Evolutionary conservation across 2,329 filamentous ascomycete genomes (phyloP).

Genomic region (Calcarisporium arbuscula): DNA sequence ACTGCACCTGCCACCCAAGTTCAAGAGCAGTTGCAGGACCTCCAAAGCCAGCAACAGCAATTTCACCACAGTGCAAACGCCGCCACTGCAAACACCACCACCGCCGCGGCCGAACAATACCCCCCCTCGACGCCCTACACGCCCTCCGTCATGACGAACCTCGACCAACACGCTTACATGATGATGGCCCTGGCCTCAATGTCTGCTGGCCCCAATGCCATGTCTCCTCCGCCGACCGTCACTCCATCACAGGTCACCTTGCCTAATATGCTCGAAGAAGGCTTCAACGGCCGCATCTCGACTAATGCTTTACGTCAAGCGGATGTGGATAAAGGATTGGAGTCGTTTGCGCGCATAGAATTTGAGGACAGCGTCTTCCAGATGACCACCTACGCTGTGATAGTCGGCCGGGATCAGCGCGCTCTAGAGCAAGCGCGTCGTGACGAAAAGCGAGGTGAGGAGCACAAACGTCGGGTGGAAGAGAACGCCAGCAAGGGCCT

Average conservation of each 20-base stretch:
- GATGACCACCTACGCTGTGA: conserved; percentile 68
- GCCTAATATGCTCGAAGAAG: conserved; percentile 28
- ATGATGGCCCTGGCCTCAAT: conserved; percentile 39
- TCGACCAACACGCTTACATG: conserved; percentile 35
- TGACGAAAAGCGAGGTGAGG: conserved; percentile 42
- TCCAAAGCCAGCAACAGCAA: conserved; percentile 8
- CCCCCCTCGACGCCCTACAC: conserved; percentile 27
- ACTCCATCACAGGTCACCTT: conserved; percentile 40
- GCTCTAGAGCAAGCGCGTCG: conserved; percentile 49
- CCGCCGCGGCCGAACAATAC: too few relatives aligned
- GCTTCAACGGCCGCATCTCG: conserved; percentile 19
- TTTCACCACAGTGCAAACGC: too few relatives aligned
- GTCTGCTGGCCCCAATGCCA: conserved; percentile 27
- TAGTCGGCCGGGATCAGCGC: conserved; percentile 64
- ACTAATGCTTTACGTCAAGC: conserved; percentile 27
- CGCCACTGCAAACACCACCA: too few relatives aligned
- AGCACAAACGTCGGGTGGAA: conserved; percentile 36
- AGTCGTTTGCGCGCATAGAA: conserved; percentile 56
- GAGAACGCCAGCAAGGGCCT: conserved; percentile 43
- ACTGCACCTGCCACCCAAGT: conserved; percentile 5
- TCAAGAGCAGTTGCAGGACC: conserved; percentile 4
- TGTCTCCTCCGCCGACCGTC: conserved; percentile 37
- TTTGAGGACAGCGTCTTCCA: conserved; percentile 73
- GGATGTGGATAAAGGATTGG: conserved; percentile 35
- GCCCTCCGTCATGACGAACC: conserved; percentile 22